Conservation (phyloP, 1,284 basidiomycete genomes). For the Rhodotorula glutinis region DNA sequence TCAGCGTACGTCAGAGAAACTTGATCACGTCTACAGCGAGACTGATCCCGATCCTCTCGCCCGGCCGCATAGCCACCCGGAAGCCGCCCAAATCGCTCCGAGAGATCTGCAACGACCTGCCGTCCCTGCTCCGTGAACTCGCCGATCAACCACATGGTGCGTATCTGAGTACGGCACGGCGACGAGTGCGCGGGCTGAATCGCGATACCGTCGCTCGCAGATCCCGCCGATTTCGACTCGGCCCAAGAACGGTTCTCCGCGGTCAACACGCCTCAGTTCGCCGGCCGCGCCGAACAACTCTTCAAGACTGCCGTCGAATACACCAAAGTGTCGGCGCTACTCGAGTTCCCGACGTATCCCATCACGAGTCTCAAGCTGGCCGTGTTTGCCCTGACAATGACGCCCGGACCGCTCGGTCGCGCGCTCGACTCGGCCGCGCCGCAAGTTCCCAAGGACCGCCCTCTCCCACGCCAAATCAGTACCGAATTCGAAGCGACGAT, state of each 20-base stretch:
- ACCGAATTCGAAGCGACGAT: conserved; percentile 17
- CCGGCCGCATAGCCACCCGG: not conserved
- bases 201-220: not conserved
- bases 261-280: conserved; percentile 16
- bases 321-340: conserved; percentile 25
- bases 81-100: not conserved
- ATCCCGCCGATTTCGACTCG: conserved; percentile 17
- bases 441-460: not conserved
- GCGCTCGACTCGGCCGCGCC: not conserved
- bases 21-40: no score
- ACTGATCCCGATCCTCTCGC: not conserved
- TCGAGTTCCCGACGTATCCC: conserved; percentile 30
- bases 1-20: conserved; percentile 1
- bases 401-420: conserved; percentile 26
- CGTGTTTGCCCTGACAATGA: conserved; percentile 26
- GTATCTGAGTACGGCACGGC: not conserved
- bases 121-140: not conserved
- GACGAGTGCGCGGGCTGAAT: no score
- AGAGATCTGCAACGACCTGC: conserved; percentile 1
- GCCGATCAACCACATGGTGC: not conserved
- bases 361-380: conserved; percentile 27
- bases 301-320: conserved; percentile 18
- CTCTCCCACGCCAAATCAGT: conserved; percentile 1
- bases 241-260: conserved; percentile 20
- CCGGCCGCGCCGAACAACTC: conserved; percentile 13